These are phyloP conservation scores for Geranium rotundifolium DNA, from an alignment of 345 rosid genomes.

Conservation along the genomic window DNA sequence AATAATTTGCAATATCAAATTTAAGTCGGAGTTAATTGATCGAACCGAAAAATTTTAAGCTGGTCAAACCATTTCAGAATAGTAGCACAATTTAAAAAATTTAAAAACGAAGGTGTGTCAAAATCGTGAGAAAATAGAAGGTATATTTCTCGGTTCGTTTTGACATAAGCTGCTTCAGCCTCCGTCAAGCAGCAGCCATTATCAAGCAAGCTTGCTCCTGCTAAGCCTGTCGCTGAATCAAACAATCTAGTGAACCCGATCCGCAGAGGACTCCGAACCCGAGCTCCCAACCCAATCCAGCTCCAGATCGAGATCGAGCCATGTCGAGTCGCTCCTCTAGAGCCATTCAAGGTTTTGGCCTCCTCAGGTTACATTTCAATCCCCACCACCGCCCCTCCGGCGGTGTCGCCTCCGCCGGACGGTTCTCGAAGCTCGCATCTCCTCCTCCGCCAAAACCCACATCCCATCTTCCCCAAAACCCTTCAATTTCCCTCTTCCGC, in stretches of 20 bases:
- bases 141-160: background rate
- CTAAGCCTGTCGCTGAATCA: background rate
- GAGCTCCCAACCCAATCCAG: background rate
- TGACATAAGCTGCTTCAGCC: background rate
- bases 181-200: background rate
- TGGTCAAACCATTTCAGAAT: no score
- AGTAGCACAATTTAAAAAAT: no score
- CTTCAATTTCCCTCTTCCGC: background rate
- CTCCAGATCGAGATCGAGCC: background rate
- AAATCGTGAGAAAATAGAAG: background rate
- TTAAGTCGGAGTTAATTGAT: no score
- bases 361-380: constrained; percentile 5
- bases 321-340: constrained; percentile 14
- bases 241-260: background rate
- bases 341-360: constrained; percentile 6
- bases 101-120: no score
- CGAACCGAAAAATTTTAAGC: no score
- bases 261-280: background rate
- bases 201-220: background rate
- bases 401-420: background rate
- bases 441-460: background rate
- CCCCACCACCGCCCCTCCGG: constrained; percentile 1
- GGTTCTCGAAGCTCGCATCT: background rate
- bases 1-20: no score
- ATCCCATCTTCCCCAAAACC: background rate